Evolutionary conservation across 2,329 filamentous ascomycete species (phyloP), one percentile per base, ranked within the genome.

Genomic region (Dactylellina haptotyla): DNA sequence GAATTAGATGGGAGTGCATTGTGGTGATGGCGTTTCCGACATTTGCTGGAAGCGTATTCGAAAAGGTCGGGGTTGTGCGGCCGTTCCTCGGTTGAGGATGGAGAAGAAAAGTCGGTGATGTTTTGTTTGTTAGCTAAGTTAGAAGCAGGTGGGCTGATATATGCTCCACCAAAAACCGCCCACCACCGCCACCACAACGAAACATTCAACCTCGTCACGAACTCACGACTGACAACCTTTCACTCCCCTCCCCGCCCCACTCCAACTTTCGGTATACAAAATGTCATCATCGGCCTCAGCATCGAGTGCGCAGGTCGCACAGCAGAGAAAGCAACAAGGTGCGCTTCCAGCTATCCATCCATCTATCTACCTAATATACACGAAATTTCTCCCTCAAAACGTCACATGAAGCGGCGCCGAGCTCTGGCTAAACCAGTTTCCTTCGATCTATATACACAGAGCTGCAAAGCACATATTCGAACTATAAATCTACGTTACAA

Each of bases 1-100:
- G 97, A 80, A 98, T 93, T 1, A 99, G 84, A 83, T 97, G 94
- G 62, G 95, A 96, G 91, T 99, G 95, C 95, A 99, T 99, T 46
- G 78, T 87, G 28, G 66, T 46, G n/a, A 50, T 62, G 23, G 43
- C 26, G 14, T 2, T 23, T n/a, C 16, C 50, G 30, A 41, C 50
- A 26, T 34, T 54, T 54, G 23, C n/a, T 23, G 23, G 18, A 5
- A 2, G 25, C 16, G 14, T 16, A 20, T 46, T 61, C 54, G 48
- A 26, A 46, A 51, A 48, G 16, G 12, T 46, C n/a, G n/a, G n/a
- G 16, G 18, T n/a, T 18, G 14, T n/a, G 37, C 14, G 37, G 41
- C 23, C n/a, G 28, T 59, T 53, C 30, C 59, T 61, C 61, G 61
- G 58, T 46, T 39, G 43, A 12, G 41, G 16, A 8, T 37, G 25